These are phyloP conservation scores for Gnomoniopsis smithogilvyi DNA, from an alignment of 2,329 filamentous ascomycete genomes.

Conservation along the genomic window DNA sequence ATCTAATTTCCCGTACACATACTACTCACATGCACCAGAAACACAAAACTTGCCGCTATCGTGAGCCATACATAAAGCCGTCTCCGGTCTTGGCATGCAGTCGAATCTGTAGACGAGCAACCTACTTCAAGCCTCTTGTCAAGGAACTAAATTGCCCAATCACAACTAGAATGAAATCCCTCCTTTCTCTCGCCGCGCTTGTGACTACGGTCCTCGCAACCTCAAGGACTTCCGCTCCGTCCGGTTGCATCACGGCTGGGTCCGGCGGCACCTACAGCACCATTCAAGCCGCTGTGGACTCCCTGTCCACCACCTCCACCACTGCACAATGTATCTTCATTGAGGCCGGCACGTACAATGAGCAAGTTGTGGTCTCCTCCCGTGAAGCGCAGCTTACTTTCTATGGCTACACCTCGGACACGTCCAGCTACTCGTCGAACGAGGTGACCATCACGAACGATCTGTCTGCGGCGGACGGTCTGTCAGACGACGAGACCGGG, in stretches of 20 bases:
- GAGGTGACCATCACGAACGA: constrained; percentile 50
- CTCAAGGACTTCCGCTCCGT: constrained; percentile 36
- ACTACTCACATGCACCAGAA: too few species aligned
- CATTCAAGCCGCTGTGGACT: constrained; percentile 56
- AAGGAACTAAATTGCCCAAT: neutral
- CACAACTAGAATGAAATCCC: constrained; percentile 12
- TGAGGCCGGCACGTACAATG: constrained; percentile 55
- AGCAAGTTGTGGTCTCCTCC: constrained; percentile 53
- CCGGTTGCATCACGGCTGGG: constrained; percentile 48
- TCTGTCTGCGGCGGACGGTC: constrained; percentile 41
- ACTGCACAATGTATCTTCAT: constrained; percentile 60
- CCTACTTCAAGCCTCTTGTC: neutral
- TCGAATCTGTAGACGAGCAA: neutral
- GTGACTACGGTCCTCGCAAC: constrained; percentile 25
- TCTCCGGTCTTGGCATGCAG: neutral
- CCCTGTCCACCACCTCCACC: constrained; percentile 50
- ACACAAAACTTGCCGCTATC: neutral
- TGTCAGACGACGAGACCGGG: constrained; percentile 51
- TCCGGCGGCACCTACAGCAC: constrained; percentile 33
- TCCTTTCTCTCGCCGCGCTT: constrained; percentile 3
- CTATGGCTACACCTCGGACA: constrained; percentile 53
- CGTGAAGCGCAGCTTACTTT: constrained; percentile 47
- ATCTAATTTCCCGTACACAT: neutral
- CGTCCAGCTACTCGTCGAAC: constrained; percentile 51
- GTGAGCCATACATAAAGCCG: neutral